Evolutionary conservation across 176 grass and related monocot species (phyloP).

Genomic region (Rhynchospora breviuscula): DNA sequence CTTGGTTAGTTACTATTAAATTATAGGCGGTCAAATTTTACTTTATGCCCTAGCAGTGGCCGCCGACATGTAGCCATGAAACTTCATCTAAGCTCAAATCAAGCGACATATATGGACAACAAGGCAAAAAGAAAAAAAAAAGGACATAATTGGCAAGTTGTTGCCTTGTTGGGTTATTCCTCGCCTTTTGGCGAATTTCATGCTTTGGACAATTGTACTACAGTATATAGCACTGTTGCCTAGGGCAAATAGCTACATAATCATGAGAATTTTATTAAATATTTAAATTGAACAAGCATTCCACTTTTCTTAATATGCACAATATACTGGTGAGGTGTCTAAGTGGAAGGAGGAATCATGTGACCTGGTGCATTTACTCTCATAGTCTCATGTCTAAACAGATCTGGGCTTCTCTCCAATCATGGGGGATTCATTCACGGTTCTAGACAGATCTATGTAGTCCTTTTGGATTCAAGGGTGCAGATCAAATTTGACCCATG

Average conservation of each 20-base stretch:
- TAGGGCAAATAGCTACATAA: constrained; percentile 31
- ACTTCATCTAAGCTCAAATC: constrained; percentile 20
- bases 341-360: constrained; percentile 56
- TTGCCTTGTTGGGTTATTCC: constrained; percentile 14
- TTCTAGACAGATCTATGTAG: neutral
- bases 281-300: constrained; percentile 25
- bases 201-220: neutral
- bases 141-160: constrained; percentile 15
- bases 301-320: constrained; percentile 21
- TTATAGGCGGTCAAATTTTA: neutral
- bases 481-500: neutral
- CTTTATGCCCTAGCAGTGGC: neutral
- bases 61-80: constrained; percentile 23
- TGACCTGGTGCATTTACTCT: constrained; percentile 54
- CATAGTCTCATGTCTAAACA: constrained; percentile 2
- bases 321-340: neutral
- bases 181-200: constrained; percentile 20
- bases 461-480: neutral
- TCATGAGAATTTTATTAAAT: constrained; percentile 25
- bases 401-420: neutral
- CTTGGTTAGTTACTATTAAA: neutral
- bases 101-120: neutral
- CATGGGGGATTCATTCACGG: neutral
- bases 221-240: constrained; percentile 1
- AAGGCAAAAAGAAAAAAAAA: neutral